Evolutionary conservation across 371 early-diverging fungal genomes (phyloP).

Genomic region (Syncephalis plumigaleata): DNA sequence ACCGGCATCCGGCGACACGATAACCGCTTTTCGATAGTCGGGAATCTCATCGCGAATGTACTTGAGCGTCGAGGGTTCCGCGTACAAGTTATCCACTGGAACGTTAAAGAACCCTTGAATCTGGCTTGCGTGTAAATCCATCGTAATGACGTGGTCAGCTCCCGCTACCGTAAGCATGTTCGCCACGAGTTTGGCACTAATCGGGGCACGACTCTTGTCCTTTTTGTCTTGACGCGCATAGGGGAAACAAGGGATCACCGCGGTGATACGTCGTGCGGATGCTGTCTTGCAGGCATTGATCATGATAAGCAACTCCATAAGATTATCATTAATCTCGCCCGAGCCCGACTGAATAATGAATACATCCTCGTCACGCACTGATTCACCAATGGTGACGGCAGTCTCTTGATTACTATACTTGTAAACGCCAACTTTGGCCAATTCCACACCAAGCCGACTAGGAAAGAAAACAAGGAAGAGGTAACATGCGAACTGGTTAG

Average conservation of each 20-base stretch:
- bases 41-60: constrained; percentile 76
- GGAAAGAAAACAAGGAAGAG: neutral
- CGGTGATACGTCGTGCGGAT: constrained; percentile 85
- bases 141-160: constrained; percentile 94
- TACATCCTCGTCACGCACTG: constrained; percentile 88
- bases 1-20: constrained; percentile 95
- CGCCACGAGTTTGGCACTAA: constrained; percentile 84
- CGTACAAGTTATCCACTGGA: constrained; percentile 93
- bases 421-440: constrained; percentile 77
- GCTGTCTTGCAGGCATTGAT: constrained; percentile 94
- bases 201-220: constrained; percentile 88
- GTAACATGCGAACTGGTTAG: neutral
- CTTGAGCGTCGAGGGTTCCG: constrained; percentile 80
- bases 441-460: constrained; percentile 64
- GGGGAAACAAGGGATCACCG: constrained; percentile 94
- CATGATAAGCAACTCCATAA: constrained; percentile 94
- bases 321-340: constrained; percentile 84
- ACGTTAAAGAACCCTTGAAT: constrained; percentile 98
- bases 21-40: constrained; percentile 67
- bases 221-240: constrained; percentile 95
- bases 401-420: constrained; percentile 97
- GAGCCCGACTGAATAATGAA: constrained; percentile 79
- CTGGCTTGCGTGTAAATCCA: constrained; percentile 94
- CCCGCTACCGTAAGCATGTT: constrained; percentile 91
- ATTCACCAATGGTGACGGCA: constrained; percentile 89